Percentiles rank a stretch among this genome's conserved stretches.
phyloP scores from a whole-genome alignment of 371 early-diverging fungal species.

The Rhizopus stolonifer region DNA sequence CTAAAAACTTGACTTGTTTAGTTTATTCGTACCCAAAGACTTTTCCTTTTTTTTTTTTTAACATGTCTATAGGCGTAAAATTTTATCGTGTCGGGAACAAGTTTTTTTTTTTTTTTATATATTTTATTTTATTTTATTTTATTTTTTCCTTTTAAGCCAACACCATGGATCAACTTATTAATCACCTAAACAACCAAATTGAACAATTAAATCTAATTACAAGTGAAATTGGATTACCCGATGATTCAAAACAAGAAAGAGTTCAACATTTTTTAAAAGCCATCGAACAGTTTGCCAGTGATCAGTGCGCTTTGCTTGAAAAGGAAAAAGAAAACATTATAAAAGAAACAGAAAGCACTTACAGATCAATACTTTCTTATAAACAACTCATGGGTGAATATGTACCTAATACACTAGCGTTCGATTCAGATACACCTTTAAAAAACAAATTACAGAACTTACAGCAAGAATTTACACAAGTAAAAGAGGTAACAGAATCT shows the following conservation, averaged over 20 bases:
- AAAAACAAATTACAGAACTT: conserved; percentile 13
- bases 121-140: no score
- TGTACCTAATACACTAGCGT: conserved; percentile 8
- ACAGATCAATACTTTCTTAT: conserved; percentile 8
- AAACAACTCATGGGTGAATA: conserved; percentile 26
- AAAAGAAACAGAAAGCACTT: conserved; percentile 4
- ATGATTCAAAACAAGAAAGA: background rate
- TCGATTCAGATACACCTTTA: conserved; percentile 10
- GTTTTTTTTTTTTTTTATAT: background rate
- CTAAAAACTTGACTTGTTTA: no score
- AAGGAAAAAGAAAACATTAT: conserved; percentile 11
- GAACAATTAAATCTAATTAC: conserved; percentile 2
- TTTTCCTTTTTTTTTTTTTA: background rate
- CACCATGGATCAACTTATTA: conserved; percentile 1
- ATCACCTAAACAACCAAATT: conserved; percentile 5
- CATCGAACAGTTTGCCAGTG: background rate
- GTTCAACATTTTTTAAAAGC: conserved; percentile 1
- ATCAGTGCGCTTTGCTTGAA: conserved; percentile 4
- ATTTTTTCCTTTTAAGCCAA: background rate
- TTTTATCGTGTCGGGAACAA: background rate
- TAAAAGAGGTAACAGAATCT: conserved; percentile 12
- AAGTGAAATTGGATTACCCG: conserved; percentile 18
- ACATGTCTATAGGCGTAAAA: background rate
- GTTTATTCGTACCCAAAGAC: no score
- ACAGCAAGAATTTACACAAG: conserved; percentile 6